Base-by-base conservation (phyloP, 2,329 filamentous ascomycete genomes). In the Epicoccum nigrum region DNA sequence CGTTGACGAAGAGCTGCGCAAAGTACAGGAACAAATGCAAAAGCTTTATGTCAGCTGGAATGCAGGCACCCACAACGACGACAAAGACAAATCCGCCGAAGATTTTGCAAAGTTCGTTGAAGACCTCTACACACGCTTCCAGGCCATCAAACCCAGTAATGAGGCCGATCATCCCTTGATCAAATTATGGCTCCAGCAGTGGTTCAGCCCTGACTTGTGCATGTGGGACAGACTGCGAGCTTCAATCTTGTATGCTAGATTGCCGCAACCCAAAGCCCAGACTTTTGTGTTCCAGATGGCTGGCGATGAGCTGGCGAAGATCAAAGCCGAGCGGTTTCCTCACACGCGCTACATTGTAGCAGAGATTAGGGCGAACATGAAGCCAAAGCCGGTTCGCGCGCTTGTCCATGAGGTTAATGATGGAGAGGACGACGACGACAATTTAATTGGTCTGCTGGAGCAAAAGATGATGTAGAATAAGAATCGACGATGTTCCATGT, bases 161-260 rank as follows among this genome's bases (percentile, higher is more conserved):
- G n/a, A n/a, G n/a, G 21, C 27, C 1, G 19, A 54, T 4, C 19
- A 63, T 25, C 45, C 56, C 1, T 39, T 56, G 9, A 45, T 68
- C 25, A 49, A 34, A 11, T 32, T 41, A 4, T 60, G 55, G 53
- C 19, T 66, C 0, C 50, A 56, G 45, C 53, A 17, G 1, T 58
- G 45, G 37, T 70, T 16, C 17, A 55, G 30, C 4, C 41, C 46
- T 2, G 34, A 51, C 2, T 53, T 54, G 16, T 56, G 55, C 7
- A 7, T 59, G 0, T 83, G 81, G 81, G 71, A 77, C 1, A 52
- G 73, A 0, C 59, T 82, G 5, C 77, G 74, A 37, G 79, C 80
- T 1, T 81, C 78, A 0, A 64, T 73, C 1, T 45, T 79, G 2
- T 76, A 75, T 23, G 9, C 30, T 2, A 42, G n/a, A 5, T 7